A percentile compares a stretch with the other conserved stretches of the same genome.
Conservation (phyloP, 2,329 filamentous ascomycete species). For the Apiospora pterosperma region DNA sequence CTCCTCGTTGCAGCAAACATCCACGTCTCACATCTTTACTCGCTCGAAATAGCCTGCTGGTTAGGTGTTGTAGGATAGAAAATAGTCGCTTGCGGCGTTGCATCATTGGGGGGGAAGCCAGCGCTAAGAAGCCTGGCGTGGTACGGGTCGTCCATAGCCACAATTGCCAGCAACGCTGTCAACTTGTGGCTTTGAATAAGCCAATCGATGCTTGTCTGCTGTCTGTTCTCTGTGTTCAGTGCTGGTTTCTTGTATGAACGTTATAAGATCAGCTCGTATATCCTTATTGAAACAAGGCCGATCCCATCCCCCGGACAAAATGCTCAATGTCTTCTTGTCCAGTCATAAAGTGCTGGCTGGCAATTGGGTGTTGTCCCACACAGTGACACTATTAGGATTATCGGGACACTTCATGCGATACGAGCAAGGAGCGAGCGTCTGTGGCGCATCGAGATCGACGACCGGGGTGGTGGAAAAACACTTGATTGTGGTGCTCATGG, state of each 20-base stretch:
- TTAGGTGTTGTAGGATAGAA: background rate
- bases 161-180: background rate
- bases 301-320: background rate
- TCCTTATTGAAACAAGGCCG: background rate
- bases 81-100: background rate
- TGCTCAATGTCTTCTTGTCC: background rate
- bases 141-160: background rate
- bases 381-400: background rate
- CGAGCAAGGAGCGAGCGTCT: background rate
- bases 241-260: background rate
- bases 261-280: background rate
- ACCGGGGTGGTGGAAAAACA: background rate
- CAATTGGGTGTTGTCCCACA: background rate
- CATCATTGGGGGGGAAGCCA: background rate
- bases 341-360: background rate
- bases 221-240: background rate
- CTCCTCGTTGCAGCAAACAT: background rate
- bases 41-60: background rate
- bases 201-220: background rate
- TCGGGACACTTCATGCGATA: background rate
- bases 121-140: background rate
- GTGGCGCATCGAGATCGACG: slow-evolving; percentile 4
- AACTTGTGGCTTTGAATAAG: background rate
- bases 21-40: background rate
- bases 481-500: background rate